A percentile compares a stretch with the other conserved stretches of the same genome.
phyloP scores from a whole-genome alignment of 129 eudicot genomes.

The Mikania micrantha region DNA sequence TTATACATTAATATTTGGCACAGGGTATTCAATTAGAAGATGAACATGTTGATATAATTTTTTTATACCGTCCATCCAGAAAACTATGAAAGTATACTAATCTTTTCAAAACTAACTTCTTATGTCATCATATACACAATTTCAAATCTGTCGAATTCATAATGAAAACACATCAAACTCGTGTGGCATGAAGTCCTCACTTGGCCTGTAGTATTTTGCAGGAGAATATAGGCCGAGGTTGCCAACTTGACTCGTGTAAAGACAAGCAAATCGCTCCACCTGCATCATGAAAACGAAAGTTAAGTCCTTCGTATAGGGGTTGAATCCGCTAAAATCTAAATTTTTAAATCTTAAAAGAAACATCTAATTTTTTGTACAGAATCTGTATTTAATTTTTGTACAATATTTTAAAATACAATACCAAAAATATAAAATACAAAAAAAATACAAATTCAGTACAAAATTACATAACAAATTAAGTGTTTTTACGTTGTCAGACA shows the following conservation, averaged over 20 bases:
- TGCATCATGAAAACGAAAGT: constrained; percentile 18
- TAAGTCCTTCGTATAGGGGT: too few species aligned
- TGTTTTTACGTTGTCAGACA: too few species aligned
- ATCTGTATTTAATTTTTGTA: too few species aligned
- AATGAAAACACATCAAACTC: constrained; percentile 62
- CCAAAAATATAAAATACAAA: too few species aligned
- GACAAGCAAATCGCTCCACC: constrained; percentile 98
- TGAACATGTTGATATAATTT: background rate
- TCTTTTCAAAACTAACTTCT: background rate
- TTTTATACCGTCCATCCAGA: too few species aligned
- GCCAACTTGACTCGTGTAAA: constrained; percentile 77
- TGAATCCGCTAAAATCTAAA: too few species aligned
- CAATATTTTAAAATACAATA: too few species aligned
- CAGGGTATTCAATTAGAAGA: background rate
- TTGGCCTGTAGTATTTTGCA: constrained; percentile 87
- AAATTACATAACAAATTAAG: too few species aligned
- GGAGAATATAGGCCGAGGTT: constrained; percentile 84
- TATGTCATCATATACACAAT: constrained; percentile 12
- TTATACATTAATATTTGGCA: background rate
- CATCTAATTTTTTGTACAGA: too few species aligned
- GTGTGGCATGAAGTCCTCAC: constrained; percentile 93
- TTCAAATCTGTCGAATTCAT: background rate
- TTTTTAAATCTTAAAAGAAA: too few species aligned
- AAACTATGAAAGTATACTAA: too few species aligned
- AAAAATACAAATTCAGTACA: too few species aligned